Base-by-base conservation (phyloP, 2,329 filamentous ascomycete species). In the Mycocentrospora acerina region DNA sequence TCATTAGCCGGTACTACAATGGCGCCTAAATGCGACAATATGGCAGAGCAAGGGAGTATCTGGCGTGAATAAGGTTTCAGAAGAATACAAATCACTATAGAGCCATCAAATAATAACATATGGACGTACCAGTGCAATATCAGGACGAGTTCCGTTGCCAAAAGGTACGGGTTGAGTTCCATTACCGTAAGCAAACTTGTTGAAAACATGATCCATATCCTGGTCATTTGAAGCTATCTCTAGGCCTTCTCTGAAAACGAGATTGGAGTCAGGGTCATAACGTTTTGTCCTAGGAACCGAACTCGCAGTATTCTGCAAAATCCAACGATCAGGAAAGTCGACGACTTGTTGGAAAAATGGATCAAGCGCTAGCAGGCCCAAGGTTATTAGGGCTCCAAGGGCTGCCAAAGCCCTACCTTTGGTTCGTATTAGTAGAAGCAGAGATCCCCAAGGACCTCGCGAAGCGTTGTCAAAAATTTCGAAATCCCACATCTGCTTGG, bases 381-480 rank as follows among this genome's bases (percentile, higher is more conserved):
- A 2, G 0, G 39, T 65, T 1, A 66, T 38, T 0, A 56, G 12
- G 0, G 60, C 61, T 3, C 59, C 59, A 0, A 62, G 2, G 0
- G 57, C 50, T 1, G 59, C 57, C 0, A 66, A 9, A 0, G 57
- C 29, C 2, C 32, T 56, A 0, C 53, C 51, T 14, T 55, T 57
- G 0, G 59, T 62, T 0, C 48, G 31, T 0, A 62, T 41, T 0
- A 63, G 24, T 0, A 63, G 36, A 0, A 62, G 14, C 0, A 61
- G 8, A 0, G 57, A 37, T 0, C 60, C 60, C 56, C 59, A 61
- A 0, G 60, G 59, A 0, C 60, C 60, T 31, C 60, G 13, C 0
- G 54, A 59, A 0, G 58, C 58, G 3, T 60, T 60, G n/a, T 67
- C 63, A 12, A 67, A 67, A 0, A 62, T 60, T 18, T 67, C 63